A percentile compares a stretch with the other conserved stretches of the same genome.
Conservation (phyloP, 2,329 filamentous ascomycete genomes). For the Ceratocystis papillata region DNA sequence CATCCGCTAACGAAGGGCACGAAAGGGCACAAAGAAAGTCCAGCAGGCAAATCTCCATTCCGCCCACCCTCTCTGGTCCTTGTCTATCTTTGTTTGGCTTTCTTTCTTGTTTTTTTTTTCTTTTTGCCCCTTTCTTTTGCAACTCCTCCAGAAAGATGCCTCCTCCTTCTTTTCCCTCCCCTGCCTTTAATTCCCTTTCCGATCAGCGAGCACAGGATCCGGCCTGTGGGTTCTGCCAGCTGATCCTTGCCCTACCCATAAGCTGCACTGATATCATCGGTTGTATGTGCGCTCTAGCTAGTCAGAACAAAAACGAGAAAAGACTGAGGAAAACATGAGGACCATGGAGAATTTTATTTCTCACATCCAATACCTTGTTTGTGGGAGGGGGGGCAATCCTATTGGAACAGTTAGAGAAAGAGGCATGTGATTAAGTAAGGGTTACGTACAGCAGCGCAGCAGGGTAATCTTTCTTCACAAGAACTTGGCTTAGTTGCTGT, state of each 20-base stretch:
- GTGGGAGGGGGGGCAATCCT: no score
- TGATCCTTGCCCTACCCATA: constrained; percentile 1
- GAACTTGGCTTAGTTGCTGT: no score
- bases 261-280: constrained; percentile 10
- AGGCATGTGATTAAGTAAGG: neutral
- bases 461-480: no score
- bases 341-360: neutral
- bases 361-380: neutral
- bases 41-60: neutral
- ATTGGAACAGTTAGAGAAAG: no score
- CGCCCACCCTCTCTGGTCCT: neutral
- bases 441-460: neutral
- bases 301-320: neutral
- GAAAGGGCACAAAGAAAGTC: neutral
- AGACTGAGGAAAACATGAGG: neutral
- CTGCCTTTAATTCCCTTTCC: constrained; percentile 5
- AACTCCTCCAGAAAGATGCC: neutral
- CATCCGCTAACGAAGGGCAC: neutral
- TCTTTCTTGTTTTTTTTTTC: neutral
- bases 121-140: neutral
- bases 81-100: neutral
- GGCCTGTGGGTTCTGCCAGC: neutral
- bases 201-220: neutral
- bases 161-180: neutral
- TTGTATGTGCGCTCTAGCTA: constrained; percentile 2